These are phyloP conservation scores for Eremothecium cymbalariae DNA, from an alignment of 1,139 yeast species.

Conservation along the genomic window DNA sequence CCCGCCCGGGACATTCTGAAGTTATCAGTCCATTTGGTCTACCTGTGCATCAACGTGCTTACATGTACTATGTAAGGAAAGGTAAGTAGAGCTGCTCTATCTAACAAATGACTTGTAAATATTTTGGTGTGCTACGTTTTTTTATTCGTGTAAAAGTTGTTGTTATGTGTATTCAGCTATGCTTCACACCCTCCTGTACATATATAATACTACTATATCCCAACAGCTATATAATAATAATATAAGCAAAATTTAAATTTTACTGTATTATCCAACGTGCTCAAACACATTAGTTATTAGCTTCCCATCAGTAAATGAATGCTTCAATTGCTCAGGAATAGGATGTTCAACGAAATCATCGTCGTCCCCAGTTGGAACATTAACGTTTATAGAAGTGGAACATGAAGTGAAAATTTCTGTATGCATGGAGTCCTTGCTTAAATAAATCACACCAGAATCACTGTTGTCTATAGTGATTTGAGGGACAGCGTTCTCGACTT, in stretches of 20 bases:
- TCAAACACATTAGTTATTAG: slow-evolving; percentile 47
- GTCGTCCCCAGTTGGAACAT: slow-evolving; percentile 58
- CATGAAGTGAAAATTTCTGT: slow-evolving; percentile 77
- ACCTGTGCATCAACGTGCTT: slow-evolving; percentile 86
- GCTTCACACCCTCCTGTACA: slow-evolving; percentile 1
- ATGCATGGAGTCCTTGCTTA: slow-evolving; percentile 59
- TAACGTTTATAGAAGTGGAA: slow-evolving; percentile 75
- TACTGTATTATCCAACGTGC: slow-evolving; percentile 50
- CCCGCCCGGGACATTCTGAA: slow-evolving; percentile 95
- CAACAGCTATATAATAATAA: no score
- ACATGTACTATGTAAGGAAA: slow-evolving; percentile 85
- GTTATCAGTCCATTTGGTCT: slow-evolving; percentile 84
- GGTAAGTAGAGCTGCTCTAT: slow-evolving; percentile 40
- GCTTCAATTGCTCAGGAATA: slow-evolving; percentile 83
- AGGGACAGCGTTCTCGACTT: slow-evolving; percentile 72
- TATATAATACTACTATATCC: slow-evolving; percentile 5
- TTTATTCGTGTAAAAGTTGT: background rate
- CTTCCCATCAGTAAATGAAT: slow-evolving; percentile 42
- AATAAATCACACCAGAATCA: slow-evolving; percentile 75
- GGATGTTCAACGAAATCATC: slow-evolving; percentile 68
- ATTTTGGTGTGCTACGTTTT: background rate
- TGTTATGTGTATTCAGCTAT: background rate
- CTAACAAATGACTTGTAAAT: slow-evolving; percentile 6
- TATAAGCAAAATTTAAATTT: no score
- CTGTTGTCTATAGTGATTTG: slow-evolving; percentile 81